Evolutionary conservation across 306 rosid genomes (phyloP).

Genomic region (Pueraria montana): DNA sequence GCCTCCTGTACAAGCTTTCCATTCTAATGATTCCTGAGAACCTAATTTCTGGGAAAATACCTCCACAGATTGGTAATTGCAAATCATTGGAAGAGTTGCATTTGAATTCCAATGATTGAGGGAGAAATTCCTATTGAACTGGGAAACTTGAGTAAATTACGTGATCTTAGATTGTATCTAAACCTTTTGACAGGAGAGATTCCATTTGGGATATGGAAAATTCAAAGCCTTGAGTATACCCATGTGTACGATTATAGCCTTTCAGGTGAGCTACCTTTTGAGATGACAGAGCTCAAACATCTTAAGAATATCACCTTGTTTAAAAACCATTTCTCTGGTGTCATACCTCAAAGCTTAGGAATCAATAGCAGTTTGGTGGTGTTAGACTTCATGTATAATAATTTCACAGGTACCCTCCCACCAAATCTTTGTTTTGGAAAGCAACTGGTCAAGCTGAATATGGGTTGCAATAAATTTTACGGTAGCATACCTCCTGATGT

Average conservation of each 20-base stretch:
- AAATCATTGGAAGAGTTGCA: conserved; percentile 61
- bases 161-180: conserved; percentile 57
- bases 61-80: conserved; percentile 75
- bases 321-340: conserved; percentile 74
- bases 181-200: conserved; percentile 73
- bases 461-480: conserved; percentile 69
- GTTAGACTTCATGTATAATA: conserved; percentile 70
- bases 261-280: conserved; percentile 71
- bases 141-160: conserved; percentile 66
- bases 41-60: conserved; percentile 71
- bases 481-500: conserved; percentile 73
- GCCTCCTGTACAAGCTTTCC: conserved; percentile 58
- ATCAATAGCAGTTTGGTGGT: conserved; percentile 67
- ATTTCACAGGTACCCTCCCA: conserved; percentile 74
- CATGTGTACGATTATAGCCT: conserved; percentile 72
- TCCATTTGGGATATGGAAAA: conserved; percentile 85
- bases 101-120: conserved; percentile 64
- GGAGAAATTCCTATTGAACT: conserved; percentile 82
- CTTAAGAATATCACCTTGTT: conserved; percentile 69
- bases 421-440: conserved; percentile 81
- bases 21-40: conserved; percentile 55
- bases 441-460: conserved; percentile 51
- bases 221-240: conserved; percentile 66
- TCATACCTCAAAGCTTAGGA: conserved; percentile 78
- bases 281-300: conserved; percentile 71